Evolutionary conservation across 352 stramenopile genomes (phyloP).

Genomic region (Hyaloperonospora brassicae): DNA sequence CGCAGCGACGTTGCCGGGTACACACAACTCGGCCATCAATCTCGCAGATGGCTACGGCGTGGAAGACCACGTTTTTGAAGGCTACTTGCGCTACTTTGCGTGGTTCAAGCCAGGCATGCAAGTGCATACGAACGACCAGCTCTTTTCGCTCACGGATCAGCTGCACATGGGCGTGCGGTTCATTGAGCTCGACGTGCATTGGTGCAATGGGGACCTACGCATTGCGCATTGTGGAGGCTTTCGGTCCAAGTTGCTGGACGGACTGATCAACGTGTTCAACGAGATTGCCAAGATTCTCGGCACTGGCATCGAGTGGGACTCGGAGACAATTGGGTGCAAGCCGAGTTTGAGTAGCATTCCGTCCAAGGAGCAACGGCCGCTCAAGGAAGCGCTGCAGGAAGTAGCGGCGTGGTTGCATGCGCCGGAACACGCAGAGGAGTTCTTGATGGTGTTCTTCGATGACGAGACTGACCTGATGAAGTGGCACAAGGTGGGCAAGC

Average conservation of each 20-base stretch:
- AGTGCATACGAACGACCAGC: slow-evolving; percentile 67
- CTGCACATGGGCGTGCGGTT: slow-evolving; percentile 68
- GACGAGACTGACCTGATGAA: slow-evolving; percentile 61
- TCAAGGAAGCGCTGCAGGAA: slow-evolving; percentile 48
- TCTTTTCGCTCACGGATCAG: slow-evolving; percentile 71
- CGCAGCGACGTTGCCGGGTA: slow-evolving; percentile 50
- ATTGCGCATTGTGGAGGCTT: slow-evolving; percentile 67
- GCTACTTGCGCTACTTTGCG: slow-evolving; percentile 50
- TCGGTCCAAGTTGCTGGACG: slow-evolving; percentile 50
- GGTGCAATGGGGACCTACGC: slow-evolving; percentile 53
- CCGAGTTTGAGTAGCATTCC: slow-evolving; percentile 75
- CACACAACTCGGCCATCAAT: slow-evolving; percentile 75
- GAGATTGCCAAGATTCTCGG: slow-evolving; percentile 32
- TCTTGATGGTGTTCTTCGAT: slow-evolving; percentile 83
- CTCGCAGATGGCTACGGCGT: slow-evolving; percentile 62
- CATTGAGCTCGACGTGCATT: slow-evolving; percentile 79
- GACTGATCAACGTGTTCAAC: slow-evolving; percentile 61
- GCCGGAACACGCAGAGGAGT: slow-evolving; percentile 49
- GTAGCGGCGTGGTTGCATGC: slow-evolving; percentile 52
- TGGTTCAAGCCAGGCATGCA: slow-evolving; percentile 43
- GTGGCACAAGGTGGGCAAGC: slow-evolving; percentile 70
- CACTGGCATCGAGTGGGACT: slow-evolving; percentile 48
- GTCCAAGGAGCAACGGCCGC: slow-evolving; percentile 44
- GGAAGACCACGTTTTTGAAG: slow-evolving; percentile 68
- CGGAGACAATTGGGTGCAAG: slow-evolving; percentile 59